Evolutionary conservation across 805 yeast species (phyloP).

Genomic region (Wickerhamiella azymoides): DNA sequence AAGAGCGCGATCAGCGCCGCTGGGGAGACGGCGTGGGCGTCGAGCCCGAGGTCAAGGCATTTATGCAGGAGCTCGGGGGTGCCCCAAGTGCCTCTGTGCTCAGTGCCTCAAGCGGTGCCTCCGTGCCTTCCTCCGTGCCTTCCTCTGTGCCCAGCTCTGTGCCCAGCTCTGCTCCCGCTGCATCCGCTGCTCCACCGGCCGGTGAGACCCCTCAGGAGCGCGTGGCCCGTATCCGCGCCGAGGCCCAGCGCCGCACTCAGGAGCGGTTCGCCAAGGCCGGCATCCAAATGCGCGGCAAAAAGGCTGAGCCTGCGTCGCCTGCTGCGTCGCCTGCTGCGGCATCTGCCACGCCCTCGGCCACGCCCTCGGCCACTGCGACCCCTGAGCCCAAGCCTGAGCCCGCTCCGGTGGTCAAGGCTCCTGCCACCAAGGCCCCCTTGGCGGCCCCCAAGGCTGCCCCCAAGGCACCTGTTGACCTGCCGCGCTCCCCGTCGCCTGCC

Average conservation of each 20-base stretch:
- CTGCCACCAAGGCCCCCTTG: background rate
- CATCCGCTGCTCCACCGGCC: background rate
- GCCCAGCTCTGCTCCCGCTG: slow-evolving; percentile 16
- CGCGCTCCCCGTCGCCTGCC: background rate
- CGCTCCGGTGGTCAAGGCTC: background rate
- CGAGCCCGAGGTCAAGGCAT: slow-evolving; percentile 46
- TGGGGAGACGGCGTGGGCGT: slow-evolving; percentile 80
- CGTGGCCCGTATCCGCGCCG: slow-evolving; percentile 21
- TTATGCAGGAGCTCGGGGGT: slow-evolving; percentile 41
- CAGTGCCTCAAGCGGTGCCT: background rate
- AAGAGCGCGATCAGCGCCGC: slow-evolving; percentile 41
- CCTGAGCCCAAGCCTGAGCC: slow-evolving; percentile 13
- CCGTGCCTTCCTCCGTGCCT: too few relatives aligned
- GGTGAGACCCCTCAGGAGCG: slow-evolving; percentile 20
- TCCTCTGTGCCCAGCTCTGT: background rate
- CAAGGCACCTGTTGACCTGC: too few relatives aligned
- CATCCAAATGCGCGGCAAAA: slow-evolving; percentile 11
- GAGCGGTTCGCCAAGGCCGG: slow-evolving; percentile 21
- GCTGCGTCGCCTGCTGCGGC: background rate
- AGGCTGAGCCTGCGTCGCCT: slow-evolving; percentile 1
- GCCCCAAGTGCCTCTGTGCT: background rate
- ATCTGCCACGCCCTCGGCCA: background rate
- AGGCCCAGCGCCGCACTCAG: slow-evolving; percentile 19
- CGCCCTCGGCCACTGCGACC: background rate
- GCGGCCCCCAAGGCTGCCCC: background rate